These are phyloP conservation scores for Saccharomycopsis schoenii DNA, from an alignment of 805 yeast genomes.

Conservation along the genomic window DNA sequence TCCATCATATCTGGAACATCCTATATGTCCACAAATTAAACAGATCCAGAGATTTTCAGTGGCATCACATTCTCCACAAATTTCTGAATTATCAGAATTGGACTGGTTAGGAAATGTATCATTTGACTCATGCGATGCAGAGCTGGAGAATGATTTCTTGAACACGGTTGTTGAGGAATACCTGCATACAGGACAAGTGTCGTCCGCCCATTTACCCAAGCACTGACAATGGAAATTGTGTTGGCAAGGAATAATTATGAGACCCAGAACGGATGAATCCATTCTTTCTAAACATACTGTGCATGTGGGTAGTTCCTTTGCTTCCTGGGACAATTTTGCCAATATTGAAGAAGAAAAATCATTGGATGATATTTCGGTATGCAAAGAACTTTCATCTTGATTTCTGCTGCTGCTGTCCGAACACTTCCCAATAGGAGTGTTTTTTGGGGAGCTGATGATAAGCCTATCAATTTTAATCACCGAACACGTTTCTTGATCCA, in stretches of 20 bases:
- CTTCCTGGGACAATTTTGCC: conserved; percentile 18
- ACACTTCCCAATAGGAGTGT: conserved; percentile 13
- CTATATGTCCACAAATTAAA: conserved; percentile 82
- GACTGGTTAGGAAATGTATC: not conserved
- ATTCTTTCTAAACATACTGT: conserved; percentile 87
- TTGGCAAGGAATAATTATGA: conserved; percentile 82
- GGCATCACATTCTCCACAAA: conserved; percentile 50
- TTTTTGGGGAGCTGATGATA: conserved; percentile 28
- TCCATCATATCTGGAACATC: conserved; percentile 79
- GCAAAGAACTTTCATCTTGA: conserved; percentile 35
- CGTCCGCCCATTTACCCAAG: conserved; percentile 80
- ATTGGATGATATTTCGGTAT: conserved; percentile 55
- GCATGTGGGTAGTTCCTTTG: conserved; percentile 73
- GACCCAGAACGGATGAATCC: conserved; percentile 73
- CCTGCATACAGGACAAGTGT: conserved; percentile 84
- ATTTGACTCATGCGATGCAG: not conserved
- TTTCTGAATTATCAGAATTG: not conserved
- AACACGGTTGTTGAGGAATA: conserved; percentile 40
- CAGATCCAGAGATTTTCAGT: conserved; percentile 76
- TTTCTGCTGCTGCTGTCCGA: too few relatives aligned
- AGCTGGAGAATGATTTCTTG: not conserved
- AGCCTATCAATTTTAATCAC: conserved; percentile 61
- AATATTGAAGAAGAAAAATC: conserved; percentile 28
- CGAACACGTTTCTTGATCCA: conserved; percentile 85
- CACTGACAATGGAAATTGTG: conserved; percentile 91